Evolutionary conservation across 1,284 basidiomycete species (phyloP), one percentile per base, ranked within the genome.

Genomic region (Termitomyces sp.): DNA sequence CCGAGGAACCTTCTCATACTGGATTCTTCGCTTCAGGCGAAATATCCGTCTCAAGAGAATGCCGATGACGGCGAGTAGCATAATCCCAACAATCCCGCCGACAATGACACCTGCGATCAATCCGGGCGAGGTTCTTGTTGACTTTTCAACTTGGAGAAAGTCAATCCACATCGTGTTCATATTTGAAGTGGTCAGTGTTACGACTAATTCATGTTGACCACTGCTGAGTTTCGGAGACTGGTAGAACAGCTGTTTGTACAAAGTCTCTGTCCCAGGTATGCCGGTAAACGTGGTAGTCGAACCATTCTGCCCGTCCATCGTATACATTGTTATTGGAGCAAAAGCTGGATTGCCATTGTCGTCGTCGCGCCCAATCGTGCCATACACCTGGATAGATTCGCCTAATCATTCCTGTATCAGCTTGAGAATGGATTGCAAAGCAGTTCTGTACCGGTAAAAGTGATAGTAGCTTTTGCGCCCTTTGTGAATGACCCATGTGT

Each of bases 81-180:
- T 13, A 11, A 51, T 16, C 8, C 37, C 31, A 10, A 26, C 33
- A 6, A 38, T 10, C 10, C 33, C 48, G 9, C 48, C 49, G 31
- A 46, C 13, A 10, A 46, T 30, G 24, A 18, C 31, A 3, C 48
- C 48, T 24, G 39, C 33, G 19, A 50, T 50, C 6, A 45, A 10
- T 24, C 43, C 53, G 34, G 33, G 37, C 16, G 48, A 21, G 1
- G 37, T 3, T 5, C 7, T 10, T 13, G 28, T 30, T 31, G 43
- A 2, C 19, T 10, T 10, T 19, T 46, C 49, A 24, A 54, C 38
- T 38, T 50, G 6, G n/a, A 48, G 13, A 16, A 50, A 54, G 16
- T 54, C 53, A 21, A 54, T 50, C 53, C 53, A 54, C 34, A 38
- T 39, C 8, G 30, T 39, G 28, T 54, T 50, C 41, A 46, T 50